A percentile compares a stretch with the other conserved stretches of the same genome.
Evolutionary conservation across 352 stramenopile species (phyloP).

Genomic region (Pythium sp.): DNA sequence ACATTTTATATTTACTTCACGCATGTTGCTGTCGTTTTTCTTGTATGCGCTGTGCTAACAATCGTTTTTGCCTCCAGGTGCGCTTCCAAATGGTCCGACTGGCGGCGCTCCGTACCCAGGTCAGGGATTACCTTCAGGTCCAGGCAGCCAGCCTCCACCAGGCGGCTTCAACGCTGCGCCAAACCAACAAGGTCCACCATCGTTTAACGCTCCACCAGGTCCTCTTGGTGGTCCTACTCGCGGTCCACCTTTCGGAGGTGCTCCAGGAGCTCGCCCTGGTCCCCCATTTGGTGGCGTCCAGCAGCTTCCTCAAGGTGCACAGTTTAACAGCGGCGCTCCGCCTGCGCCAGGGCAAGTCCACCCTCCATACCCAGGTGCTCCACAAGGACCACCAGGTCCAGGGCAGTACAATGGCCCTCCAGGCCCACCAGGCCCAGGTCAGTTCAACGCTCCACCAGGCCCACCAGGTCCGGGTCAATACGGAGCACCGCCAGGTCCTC

Average conservation of each 20-base stretch:
- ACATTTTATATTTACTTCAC: neutral
- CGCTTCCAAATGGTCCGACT: constrained; percentile 23
- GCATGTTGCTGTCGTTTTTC: neutral
- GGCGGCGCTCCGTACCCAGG: constrained; percentile 24
- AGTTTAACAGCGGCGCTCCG: constrained; percentile 7
- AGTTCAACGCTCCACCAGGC: neutral
- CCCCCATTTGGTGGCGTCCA: constrained; percentile 17
- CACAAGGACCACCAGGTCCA: constrained; percentile 15
- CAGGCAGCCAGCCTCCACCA: constrained; percentile 9
- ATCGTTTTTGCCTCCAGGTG: constrained; percentile 4
- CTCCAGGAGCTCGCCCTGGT: constrained; percentile 10
- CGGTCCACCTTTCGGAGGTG: constrained; percentile 9
- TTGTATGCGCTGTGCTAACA: neutral
- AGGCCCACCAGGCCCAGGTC: constrained; percentile 2
- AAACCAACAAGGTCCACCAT: constrained; percentile 13
- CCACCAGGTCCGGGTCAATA: neutral
- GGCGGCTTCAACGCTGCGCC: constrained; percentile 14
- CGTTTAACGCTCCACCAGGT: constrained; percentile 17
- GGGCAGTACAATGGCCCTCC: constrained; percentile 12
- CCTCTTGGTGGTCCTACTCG: constrained; percentile 18
- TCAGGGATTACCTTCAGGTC: constrained; percentile 16
- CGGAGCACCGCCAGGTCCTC: neutral
- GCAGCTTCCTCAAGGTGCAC: constrained; percentile 8
- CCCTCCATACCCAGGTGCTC: constrained; percentile 14
- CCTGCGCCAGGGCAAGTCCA: constrained; percentile 10